Evolutionary conservation across 768 basidiomycete genomes (phyloP).

Genomic region (Boletus vinaceobasis): DNA sequence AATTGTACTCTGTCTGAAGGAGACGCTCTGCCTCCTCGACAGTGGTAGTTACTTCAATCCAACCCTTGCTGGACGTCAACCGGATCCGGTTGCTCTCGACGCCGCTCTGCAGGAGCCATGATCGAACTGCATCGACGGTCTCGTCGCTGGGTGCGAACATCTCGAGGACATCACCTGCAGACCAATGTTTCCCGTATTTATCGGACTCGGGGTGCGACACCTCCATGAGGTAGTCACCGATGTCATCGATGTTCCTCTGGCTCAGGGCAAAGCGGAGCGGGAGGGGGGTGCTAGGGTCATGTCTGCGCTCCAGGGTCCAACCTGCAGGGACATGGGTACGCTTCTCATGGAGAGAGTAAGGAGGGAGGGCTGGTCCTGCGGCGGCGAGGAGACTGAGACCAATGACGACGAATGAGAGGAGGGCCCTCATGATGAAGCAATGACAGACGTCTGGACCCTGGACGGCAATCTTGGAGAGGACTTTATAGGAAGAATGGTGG

Average conservation of each 20-base stretch:
- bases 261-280: conserved; percentile 32
- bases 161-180: conserved; percentile 21
- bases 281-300: conserved; percentile 27
- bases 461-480: no score
- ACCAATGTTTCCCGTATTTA: conserved; percentile 34
- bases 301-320: no score
- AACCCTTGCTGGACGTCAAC: conserved; percentile 19
- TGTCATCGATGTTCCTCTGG: conserved; percentile 30
- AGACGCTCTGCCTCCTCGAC: conserved; percentile 33
- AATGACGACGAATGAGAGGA: conserved; percentile 15
- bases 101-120: conserved; percentile 30
- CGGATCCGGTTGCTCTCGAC: conserved; percentile 21
- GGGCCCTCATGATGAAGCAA: conserved; percentile 18
- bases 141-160: conserved; percentile 30
- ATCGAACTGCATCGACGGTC: conserved; percentile 22
- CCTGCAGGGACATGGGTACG: conserved; percentile 33
- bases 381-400: conserved; percentile 17
- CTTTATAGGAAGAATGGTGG: conserved; percentile 9
- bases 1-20: conserved; percentile 33
- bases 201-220: conserved; percentile 35
- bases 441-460: no score
- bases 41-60: conserved; percentile 31
- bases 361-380: conserved; percentile 15
- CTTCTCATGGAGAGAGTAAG: conserved; percentile 39
- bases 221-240: conserved; percentile 30